A percentile compares a stretch with the other conserved stretches of the same genome.
Conservation (phyloP, 352 stramenopile genomes). For the Thraustochytrium striatum region DNA sequence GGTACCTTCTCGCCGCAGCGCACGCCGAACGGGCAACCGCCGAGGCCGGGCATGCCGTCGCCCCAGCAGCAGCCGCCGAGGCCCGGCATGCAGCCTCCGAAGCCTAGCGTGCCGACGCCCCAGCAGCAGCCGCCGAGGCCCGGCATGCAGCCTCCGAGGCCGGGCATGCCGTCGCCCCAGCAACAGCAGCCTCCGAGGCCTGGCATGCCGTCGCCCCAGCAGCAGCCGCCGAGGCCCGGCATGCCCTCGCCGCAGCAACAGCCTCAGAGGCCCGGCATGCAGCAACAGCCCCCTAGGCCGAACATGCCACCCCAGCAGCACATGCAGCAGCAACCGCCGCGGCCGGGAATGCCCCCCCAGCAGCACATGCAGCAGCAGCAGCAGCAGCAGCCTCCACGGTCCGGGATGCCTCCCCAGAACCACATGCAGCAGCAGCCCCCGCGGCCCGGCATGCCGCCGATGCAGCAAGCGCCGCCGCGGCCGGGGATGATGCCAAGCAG, state of each 20-base stretch:
- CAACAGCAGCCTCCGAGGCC: neutral
- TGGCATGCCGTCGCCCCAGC: neutral
- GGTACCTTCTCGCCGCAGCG: neutral
- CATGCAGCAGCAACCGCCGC: neutral
- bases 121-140: neutral
- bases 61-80: neutral
- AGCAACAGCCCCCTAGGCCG: neutral
- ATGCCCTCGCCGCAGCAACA: constrained; percentile 1
- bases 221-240: neutral
- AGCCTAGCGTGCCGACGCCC: neutral
- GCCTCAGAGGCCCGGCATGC: neutral
- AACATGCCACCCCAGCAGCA: constrained; percentile 1
- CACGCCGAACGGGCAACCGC: neutral
- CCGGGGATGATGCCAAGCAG: neutral
- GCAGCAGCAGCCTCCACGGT: neutral
- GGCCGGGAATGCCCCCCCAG: neutral
- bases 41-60: neutral
- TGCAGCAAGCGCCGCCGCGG: neutral
- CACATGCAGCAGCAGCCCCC: constrained; percentile 6
- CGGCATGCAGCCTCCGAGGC: neutral
- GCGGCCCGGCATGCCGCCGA: neutral
- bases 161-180: neutral
- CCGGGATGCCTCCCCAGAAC: neutral
- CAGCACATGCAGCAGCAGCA: neutral
- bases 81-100: neutral